Evolutionary conservation across 148 eudicot species (phyloP), one percentile per base, ranked within the genome.

Genomic region (Heliamphora exappendiculata): DNA sequence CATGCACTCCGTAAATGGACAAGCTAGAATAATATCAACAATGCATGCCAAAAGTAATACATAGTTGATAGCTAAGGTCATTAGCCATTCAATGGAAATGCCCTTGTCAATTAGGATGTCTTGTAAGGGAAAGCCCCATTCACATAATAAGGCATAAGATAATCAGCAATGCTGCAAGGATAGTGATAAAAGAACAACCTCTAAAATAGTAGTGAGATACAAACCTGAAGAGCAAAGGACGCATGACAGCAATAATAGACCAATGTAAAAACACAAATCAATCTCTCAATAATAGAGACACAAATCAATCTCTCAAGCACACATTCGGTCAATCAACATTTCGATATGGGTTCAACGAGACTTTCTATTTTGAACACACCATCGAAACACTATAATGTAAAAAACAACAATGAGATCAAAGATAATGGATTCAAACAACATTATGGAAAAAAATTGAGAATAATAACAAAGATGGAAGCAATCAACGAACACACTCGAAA

Each of bases 181-280:
- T 10, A 26, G 17, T 14, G 2, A 34, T 9, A 19, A 54, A 59
- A 74, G 67, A 59, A 49, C 28, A 31, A 28, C 20, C 51, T 24
- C 41, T 37, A 57, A 31, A 65, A 33, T 11, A 36, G 42, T 19
- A 70, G 17, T 20, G 31, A 58, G 26, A 31, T n/a, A 82, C 96
- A 83, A 80, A 96, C 99, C 98, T 96, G 99, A 85, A 96, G 97
- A 34, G 99, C 93, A 82, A 96, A 96, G 73, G 99, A 96, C 31
- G 99, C 85, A 73, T 96, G 99, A 80, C 99, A 96, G 86, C 99
- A 96, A 82, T 98, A 96, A 67, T 96, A 96, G 82, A n/a, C n/a
- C n/a, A n/a, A n/a, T n/a, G n/a, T n/a, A n/a, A n/a, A n/a, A n/a
- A n/a, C n/a, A n/a, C n/a, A n/a, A n/a, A n/a, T n/a, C n/a, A n/a